Evolutionary conservation across 2,329 filamentous ascomycete genomes (phyloP).

Genomic region (Epichloe baconii): DNA sequence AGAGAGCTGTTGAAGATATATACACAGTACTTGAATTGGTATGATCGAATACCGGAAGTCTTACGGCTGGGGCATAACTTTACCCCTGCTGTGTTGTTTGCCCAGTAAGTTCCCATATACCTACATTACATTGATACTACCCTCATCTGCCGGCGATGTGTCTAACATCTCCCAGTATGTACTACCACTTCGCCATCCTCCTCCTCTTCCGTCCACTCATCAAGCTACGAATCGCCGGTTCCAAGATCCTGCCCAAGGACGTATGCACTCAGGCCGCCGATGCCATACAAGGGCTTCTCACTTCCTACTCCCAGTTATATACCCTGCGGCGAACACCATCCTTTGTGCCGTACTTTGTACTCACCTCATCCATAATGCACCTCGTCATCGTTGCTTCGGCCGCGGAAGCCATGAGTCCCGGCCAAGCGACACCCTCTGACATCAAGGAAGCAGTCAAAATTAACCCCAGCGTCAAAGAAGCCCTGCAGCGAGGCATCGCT

Average conservation of each 20-base stretch:
- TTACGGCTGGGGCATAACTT: slow-evolving; percentile 55
- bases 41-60: slow-evolving; percentile 50
- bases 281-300: slow-evolving; percentile 42
- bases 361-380: slow-evolving; percentile 48
- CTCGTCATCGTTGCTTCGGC: slow-evolving; percentile 36
- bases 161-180: slow-evolving; percentile 37
- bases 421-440: slow-evolving; percentile 8
- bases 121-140: neutral
- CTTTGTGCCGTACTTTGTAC: slow-evolving; percentile 49
- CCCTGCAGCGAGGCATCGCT: slow-evolving; percentile 40
- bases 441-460: slow-evolving; percentile 21
- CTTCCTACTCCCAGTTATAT: slow-evolving; percentile 45
- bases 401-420: slow-evolving; percentile 7
- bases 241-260: slow-evolving; percentile 48
- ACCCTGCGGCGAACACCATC: slow-evolving; percentile 45
- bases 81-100: slow-evolving; percentile 58
- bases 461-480: slow-evolving; percentile 28
- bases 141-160: neutral
- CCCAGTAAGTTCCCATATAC: slow-evolving; percentile 47
- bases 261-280: slow-evolving; percentile 51
- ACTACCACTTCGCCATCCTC: slow-evolving; percentile 56
- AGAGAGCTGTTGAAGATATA: slow-evolving; percentile 51
- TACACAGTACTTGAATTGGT: slow-evolving; percentile 59
- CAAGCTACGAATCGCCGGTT: slow-evolving; percentile 49
- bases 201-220: slow-evolving; percentile 65